These are phyloP conservation scores for Ceratonia siliqua DNA, from an alignment of 306 rosid species.

Conservation along the genomic window DNA sequence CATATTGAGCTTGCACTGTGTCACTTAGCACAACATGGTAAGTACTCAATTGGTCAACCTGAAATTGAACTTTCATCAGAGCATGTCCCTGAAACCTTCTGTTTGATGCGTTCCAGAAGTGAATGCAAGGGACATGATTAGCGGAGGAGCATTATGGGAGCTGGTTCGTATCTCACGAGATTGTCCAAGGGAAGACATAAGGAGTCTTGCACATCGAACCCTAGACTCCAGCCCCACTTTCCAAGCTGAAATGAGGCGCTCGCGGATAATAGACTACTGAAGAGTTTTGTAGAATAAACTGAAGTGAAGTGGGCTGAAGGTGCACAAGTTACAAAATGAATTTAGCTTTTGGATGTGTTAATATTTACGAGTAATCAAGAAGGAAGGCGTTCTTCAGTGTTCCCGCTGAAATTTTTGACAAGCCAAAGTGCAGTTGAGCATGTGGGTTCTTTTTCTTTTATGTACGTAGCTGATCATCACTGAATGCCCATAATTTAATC, in stretches of 20 bases:
- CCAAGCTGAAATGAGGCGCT: slow-evolving; percentile 85
- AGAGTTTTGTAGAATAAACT: slow-evolving; percentile 9
- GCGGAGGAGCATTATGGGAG: slow-evolving; percentile 94
- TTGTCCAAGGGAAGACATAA: slow-evolving; percentile 91
- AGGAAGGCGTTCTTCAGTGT: slow-evolving; percentile 28
- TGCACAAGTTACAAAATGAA: neutral
- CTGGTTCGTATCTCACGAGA: slow-evolving; percentile 86
- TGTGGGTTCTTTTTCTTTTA: neutral
- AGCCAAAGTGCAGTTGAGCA: neutral
- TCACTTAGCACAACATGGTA: slow-evolving; percentile 97
- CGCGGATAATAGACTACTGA: slow-evolving; percentile 55
- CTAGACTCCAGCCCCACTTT: slow-evolving; percentile 75
- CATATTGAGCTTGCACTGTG: slow-evolving; percentile 96
- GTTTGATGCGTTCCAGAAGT: slow-evolving; percentile 62
- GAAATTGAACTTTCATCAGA: slow-evolving; percentile 14
- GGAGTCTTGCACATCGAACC: slow-evolving; percentile 89
- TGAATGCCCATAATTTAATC: slow-evolving; percentile 26
- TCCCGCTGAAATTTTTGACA: slow-evolving; percentile 31
- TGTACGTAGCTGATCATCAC: slow-evolving; percentile 34
- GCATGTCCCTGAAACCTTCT: slow-evolving; percentile 31
- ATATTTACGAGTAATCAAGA: slow-evolving; percentile 10
- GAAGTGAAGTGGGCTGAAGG: slow-evolving; percentile 29
- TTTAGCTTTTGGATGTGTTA: slow-evolving; percentile 21
- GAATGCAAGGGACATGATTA: slow-evolving; percentile 91
- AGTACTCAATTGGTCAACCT: slow-evolving; percentile 14